Evolutionary conservation across 2,329 filamentous ascomycete genomes (phyloP).

Genomic region (Coniella lustricola): DNA sequence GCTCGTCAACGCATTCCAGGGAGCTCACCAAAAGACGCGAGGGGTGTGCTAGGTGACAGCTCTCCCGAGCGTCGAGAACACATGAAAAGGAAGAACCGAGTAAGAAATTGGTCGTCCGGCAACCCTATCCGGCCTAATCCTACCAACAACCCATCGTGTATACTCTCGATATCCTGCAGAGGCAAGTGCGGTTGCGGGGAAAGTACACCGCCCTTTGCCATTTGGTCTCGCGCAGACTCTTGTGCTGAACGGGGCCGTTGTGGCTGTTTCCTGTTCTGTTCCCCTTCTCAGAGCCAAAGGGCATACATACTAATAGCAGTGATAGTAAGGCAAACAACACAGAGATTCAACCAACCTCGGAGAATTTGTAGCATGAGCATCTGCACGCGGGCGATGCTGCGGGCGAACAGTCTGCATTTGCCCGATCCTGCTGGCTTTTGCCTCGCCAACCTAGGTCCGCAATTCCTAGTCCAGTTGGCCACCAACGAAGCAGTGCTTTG

Average conservation of each 20-base stretch:
- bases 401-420: conserved; percentile 3
- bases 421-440: background rate
- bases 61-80: conserved; percentile 9
- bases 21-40: too few species aligned
- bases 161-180: background rate
- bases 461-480: background rate
- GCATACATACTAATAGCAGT: too few species aligned
- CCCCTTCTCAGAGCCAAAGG: too few species aligned
- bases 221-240: too few species aligned
- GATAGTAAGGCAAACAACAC: too few species aligned
- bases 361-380: conserved; percentile 7
- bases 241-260: too few species aligned
- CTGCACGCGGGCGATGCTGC: conserved; percentile 11
- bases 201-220: conserved; percentile 14
- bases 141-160: conserved; percentile 3
- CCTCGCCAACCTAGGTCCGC: background rate
- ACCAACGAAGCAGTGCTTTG: background rate
- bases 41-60: too few species aligned
- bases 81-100: too few species aligned
- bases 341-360: background rate
- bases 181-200: background rate
- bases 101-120: too few species aligned
- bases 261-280: too few species aligned
- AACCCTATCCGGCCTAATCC: too few species aligned
- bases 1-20: too few species aligned